Conservation (phyloP, 768 basidiomycete species). For the Podaxis rugospora region DNA sequence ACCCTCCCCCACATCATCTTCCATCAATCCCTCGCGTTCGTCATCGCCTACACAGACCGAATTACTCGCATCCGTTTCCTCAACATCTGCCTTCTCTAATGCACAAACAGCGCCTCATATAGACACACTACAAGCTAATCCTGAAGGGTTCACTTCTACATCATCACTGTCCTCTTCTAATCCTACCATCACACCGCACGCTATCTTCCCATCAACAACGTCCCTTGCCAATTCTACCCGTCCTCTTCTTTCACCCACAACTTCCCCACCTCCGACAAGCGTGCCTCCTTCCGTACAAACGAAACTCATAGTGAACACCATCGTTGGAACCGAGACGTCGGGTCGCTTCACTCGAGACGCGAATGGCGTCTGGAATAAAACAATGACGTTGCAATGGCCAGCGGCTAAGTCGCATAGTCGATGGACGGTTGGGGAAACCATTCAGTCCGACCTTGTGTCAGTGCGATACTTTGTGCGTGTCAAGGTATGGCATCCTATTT, state of each 20-base stretch:
- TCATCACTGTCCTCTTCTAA: slow-evolving; percentile 34
- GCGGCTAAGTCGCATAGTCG: slow-evolving; percentile 60
- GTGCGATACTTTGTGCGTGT: slow-evolving; percentile 69
- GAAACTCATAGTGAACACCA: slow-evolving; percentile 45
- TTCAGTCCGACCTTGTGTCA: slow-evolving; percentile 57
- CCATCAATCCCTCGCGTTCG: slow-evolving; percentile 12
- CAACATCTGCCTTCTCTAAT: slow-evolving; percentile 12
- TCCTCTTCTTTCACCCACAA: slow-evolving; percentile 15
- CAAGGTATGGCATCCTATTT: slow-evolving; percentile 41
- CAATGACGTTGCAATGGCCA: slow-evolving; percentile 70
- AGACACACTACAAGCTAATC: slow-evolving; percentile 1
- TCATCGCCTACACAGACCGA: slow-evolving; percentile 10
- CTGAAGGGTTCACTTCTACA: slow-evolving; percentile 22
- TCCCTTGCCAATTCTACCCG: slow-evolving; percentile 10
- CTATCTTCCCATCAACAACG: slow-evolving; percentile 14
- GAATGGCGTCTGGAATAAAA: slow-evolving; percentile 59
- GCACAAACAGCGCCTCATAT: slow-evolving; percentile 14
- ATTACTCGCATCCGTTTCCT: slow-evolving; percentile 17
- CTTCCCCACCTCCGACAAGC: slow-evolving; percentile 16
- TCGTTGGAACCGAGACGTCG: slow-evolving; percentile 57
- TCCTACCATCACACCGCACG: slow-evolving; percentile 33
- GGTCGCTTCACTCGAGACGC: slow-evolving; percentile 53
- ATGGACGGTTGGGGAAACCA: slow-evolving; percentile 79
- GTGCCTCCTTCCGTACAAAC: slow-evolving; percentile 19
- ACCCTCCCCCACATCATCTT: slow-evolving; percentile 19